A percentile compares a stretch with the other conserved stretches of the same genome.
Conservation (phyloP, 805 yeast species). For the Saccharomyces cerevisiae region DNA sequence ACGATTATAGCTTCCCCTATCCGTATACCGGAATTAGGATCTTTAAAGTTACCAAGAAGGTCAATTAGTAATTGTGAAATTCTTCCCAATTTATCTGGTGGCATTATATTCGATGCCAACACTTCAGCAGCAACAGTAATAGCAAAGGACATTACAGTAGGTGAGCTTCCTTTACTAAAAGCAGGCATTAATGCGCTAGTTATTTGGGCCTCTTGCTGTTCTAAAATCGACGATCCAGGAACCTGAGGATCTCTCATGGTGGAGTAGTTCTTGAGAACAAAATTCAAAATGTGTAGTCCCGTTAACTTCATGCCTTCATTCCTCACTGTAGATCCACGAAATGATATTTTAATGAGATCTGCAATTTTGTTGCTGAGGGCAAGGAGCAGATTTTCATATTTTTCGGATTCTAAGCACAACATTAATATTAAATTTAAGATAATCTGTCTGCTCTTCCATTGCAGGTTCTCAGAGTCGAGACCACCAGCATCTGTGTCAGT, state of each 20-base stretch:
- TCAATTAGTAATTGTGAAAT: constrained; percentile 56
- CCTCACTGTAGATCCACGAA: constrained; percentile 70
- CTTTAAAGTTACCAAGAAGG: constrained; percentile 50
- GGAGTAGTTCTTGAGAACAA: constrained; percentile 53
- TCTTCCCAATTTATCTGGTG: constrained; percentile 41
- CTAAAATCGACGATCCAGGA: constrained; percentile 62
- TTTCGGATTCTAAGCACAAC: constrained; percentile 7
- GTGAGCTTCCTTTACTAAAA: constrained; percentile 62
- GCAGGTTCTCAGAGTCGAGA: constrained; percentile 23
- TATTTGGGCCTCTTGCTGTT: constrained; percentile 92
- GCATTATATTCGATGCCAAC: constrained; percentile 51
- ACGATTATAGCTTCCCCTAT: constrained; percentile 49
- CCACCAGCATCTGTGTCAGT: neutral
- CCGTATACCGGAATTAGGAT: constrained; percentile 29
- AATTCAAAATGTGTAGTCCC: constrained; percentile 62
- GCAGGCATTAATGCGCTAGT: constrained; percentile 85
- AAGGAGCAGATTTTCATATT: constrained; percentile 2
- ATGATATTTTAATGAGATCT: constrained; percentile 70
- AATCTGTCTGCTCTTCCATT: constrained; percentile 37
- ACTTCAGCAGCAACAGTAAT: constrained; percentile 71
- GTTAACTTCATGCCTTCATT: constrained; percentile 48
- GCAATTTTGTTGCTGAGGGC: constrained; percentile 35
- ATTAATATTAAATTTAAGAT: constrained; percentile 31
- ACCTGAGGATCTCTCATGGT: constrained; percentile 61
- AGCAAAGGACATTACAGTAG: constrained; percentile 68